Evolutionary conservation across 1,139 yeast genomes (phyloP).

Genomic region (Taiozyma onychis): DNA sequence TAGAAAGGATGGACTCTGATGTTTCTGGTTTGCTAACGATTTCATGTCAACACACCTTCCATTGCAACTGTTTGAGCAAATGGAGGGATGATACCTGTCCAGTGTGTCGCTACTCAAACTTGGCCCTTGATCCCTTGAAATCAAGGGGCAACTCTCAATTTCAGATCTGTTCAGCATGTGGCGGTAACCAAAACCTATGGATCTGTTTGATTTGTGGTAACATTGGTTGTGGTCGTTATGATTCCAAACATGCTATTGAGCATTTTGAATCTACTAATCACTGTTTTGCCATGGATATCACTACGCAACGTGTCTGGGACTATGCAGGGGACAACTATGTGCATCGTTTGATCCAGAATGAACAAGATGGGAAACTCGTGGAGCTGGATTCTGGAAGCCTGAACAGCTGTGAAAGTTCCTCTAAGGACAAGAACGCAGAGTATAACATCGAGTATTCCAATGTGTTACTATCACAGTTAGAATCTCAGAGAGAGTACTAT

Average conservation of each 20-base stretch:
- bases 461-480: constrained; percentile 71
- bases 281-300: constrained; percentile 87
- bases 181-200: constrained; percentile 71
- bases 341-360: constrained; percentile 79
- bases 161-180: constrained; percentile 47
- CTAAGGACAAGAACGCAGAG: constrained; percentile 38
- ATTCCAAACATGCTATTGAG: constrained; percentile 79
- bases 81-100: constrained; percentile 95
- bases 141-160: constrained; percentile 17
- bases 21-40: constrained; percentile 81
- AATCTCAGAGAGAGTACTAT: constrained; percentile 84
- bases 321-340: constrained; percentile 91
- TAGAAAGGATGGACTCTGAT: constrained; percentile 82
- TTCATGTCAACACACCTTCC: constrained; percentile 92
- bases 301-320: constrained; percentile 91
- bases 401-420: constrained; percentile 8
- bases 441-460: constrained; percentile 78
- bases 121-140: constrained; percentile 19
- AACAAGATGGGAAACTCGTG: constrained; percentile 78
- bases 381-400: constrained; percentile 43
- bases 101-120: constrained; percentile 73
- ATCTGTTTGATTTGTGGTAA: constrained; percentile 86
- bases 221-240: constrained; percentile 87
- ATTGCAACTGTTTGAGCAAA: constrained; percentile 79
- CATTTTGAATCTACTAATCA: constrained; percentile 79